Percentiles rank a stretch among this genome's conserved stretches.
These are phyloP conservation scores for Acer negundo DNA, from an alignment of 345 rosid species.

Conservation along the genomic window DNA sequence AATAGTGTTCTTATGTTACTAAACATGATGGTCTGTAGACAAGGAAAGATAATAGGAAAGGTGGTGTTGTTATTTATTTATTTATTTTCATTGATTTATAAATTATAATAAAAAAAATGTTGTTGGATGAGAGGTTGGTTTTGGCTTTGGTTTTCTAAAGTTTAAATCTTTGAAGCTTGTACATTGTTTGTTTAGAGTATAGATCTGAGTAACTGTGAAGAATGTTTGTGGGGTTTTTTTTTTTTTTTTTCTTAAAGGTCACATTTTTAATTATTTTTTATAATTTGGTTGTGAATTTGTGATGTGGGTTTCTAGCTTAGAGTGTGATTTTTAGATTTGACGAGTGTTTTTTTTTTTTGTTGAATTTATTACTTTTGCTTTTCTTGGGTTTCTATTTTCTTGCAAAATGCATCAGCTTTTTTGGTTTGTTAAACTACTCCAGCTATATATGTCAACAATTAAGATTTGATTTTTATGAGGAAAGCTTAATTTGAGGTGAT, in stretches of 20 bases:
- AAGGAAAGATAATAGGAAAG: not conserved
- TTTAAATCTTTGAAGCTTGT: too few relatives aligned
- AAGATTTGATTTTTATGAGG: not conserved
- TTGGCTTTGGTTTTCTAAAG: not conserved
- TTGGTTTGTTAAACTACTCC: slow-evolving; percentile 32
- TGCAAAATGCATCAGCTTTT: slow-evolving; percentile 9
- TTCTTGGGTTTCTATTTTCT: not conserved
- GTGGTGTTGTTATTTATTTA: not conserved
- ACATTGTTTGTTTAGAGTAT: too few relatives aligned
- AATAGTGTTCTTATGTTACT: not conserved
- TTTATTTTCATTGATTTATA: too few relatives aligned
- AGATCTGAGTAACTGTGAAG: too few relatives aligned
- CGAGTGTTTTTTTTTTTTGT: not conserved
- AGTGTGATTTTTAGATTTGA: not conserved
- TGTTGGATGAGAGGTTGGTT: not conserved
- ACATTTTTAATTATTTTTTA: too few relatives aligned
- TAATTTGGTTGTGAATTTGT: too few relatives aligned
- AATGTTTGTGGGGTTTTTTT: too few relatives aligned
- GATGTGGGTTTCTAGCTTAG: too few relatives aligned
- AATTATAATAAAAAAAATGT: too few relatives aligned
- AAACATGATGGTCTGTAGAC: not conserved
- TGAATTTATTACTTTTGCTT: not conserved
- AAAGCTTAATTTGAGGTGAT: not conserved
- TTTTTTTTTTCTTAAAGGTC: too few relatives aligned
- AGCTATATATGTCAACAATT: not conserved